Evolutionary conservation across 768 basidiomycete genomes (phyloP), one percentile per base, ranked within the genome.

Genomic region (Austroboletus eburneus): DNA sequence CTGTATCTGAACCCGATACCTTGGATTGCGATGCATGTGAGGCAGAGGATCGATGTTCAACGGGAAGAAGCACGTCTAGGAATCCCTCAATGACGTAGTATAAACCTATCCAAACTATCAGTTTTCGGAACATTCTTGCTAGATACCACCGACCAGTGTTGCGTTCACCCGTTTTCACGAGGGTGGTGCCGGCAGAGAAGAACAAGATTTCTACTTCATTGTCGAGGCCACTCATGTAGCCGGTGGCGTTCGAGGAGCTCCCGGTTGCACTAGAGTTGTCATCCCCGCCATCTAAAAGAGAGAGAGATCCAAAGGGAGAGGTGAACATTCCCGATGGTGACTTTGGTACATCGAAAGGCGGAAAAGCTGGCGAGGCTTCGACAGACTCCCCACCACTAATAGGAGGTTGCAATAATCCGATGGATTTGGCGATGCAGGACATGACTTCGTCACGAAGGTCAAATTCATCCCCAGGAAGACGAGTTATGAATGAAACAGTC

Each of bases 81-180:
- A 96, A 91, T 0, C 96, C 96, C 54, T 97, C 93, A 37, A 96
- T 93, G 37, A 96, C 90, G 57, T 91, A 96, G 74, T 92, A 96
- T 20, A 95, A 69, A 20, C 88, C 90, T 84, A 40, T 9, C 43
- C 41, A 37, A 29, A 20, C 35, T 2, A 29, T 50, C 30, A 50
- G 42, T 36, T 1, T 33, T 2, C 36, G 9, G 1, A 9, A 14
- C 16, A 12, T 17, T 48, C 48, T 46, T 43, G 23, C 17, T 18
- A 30, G 25, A 42, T 29, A 37, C n/a, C 10, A 45, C 51, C 60
- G 46, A 82, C 93, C 93, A 45, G 90, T 86, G 52, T 93, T 87
- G 45, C 80, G 71, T 65, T 99, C 94, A 34, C 93, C 95, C 7
- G 93, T 89, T 56, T 82, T 89, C 20, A 88, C 93, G 18, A 98